Evolutionary conservation across 805 yeast species (phyloP), one percentile per base, ranked within the genome.

Genomic region (Limtongozyma cylindracea): DNA sequence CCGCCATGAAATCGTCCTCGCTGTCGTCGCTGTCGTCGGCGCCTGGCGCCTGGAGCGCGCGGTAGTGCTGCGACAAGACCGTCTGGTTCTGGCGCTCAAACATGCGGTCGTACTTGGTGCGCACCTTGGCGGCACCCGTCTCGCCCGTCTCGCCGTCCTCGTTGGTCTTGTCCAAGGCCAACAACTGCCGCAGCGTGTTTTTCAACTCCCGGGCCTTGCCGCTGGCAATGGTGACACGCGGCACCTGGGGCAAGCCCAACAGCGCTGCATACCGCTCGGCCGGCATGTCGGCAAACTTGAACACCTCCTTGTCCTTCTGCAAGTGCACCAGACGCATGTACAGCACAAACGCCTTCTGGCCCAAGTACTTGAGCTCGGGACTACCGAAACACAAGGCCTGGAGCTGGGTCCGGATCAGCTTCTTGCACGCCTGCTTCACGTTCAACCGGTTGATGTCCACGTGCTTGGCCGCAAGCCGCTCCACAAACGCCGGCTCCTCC

Each of bases 191-290:
- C 1, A 92, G 68, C 13, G 69, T 63, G 40, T 84, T 84, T 44
- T 84, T 84, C 48, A 62, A 47, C 31, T 67, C 78, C 37, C 77
- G 77, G 13, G 56, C 49, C 19, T 52, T 52, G 3, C 53, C 51
- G 11, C 60, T 59, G 30, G 53, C 47, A 25, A 84, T 58, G 39
- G 77, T 80, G 34, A 88, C 72, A 34, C 74, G 70, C 19, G 99
- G 99, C 3, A 93, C 93, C 24, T 95, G 93, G 1, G 96, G 94
- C 19, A 88, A 56, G 7, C 99, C 99, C 21, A 82, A 44, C 4
- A 93, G 73, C 27, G 61, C 61, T 4, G 99, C 96, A 43, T 53
- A 80, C 25, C 61, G 74, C 30, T 84, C 94, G 3, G 70, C 47
- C 3, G 93, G 91, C 3, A 84, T 39, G 21, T 64, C 62, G 8